Percentiles rank a stretch among this genome's conserved stretches.
Conservation (phyloP, 768 basidiomycete genomes). For the Sporobolomyces roseus region DNA sequence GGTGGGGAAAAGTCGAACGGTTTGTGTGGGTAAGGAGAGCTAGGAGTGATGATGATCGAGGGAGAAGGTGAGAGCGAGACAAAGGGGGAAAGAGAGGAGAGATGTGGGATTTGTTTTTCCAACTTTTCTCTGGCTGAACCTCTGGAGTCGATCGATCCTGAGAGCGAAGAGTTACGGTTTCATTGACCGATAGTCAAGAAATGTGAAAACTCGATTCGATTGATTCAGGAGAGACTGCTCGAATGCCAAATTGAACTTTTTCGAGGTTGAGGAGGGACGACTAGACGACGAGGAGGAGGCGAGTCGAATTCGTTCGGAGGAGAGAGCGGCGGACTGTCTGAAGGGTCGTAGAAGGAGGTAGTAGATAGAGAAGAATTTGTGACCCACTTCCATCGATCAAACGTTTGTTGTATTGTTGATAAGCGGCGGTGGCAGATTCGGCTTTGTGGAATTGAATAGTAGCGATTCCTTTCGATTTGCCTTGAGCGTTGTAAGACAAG, state of each 20-base stretch:
- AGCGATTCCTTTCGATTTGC: constrained; percentile 86
- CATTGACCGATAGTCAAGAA: constrained; percentile 6
- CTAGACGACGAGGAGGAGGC: neutral
- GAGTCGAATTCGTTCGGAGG: no score
- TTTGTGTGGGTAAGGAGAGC: no score
- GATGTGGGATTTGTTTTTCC: no score
- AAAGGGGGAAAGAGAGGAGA: no score
- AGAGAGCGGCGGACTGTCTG: neutral
- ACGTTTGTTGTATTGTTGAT: constrained; percentile 91
- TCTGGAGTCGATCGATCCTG: no score
- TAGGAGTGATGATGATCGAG: no score
- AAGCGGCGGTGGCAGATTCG: constrained; percentile 88
- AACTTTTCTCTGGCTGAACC: no score
- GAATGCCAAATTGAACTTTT: neutral
- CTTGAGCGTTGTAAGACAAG: constrained; percentile 75
- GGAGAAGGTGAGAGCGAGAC: no score
- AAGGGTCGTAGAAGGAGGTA: neutral
- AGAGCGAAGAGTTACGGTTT: no score
- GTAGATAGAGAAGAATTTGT: constrained; percentile 51
- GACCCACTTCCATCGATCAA: constrained; percentile 99
- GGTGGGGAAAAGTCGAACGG: no score
- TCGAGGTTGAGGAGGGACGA: neutral
- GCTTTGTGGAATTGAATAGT: constrained; percentile 77
- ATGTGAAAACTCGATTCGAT: neutral
- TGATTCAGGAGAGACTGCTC: neutral